A percentile compares a stretch with the other conserved stretches of the same genome.
phyloP scores from a whole-genome alignment of 2,329 filamentous ascomycete genomes.

The Colletotrichum lindemuthianum region DNA sequence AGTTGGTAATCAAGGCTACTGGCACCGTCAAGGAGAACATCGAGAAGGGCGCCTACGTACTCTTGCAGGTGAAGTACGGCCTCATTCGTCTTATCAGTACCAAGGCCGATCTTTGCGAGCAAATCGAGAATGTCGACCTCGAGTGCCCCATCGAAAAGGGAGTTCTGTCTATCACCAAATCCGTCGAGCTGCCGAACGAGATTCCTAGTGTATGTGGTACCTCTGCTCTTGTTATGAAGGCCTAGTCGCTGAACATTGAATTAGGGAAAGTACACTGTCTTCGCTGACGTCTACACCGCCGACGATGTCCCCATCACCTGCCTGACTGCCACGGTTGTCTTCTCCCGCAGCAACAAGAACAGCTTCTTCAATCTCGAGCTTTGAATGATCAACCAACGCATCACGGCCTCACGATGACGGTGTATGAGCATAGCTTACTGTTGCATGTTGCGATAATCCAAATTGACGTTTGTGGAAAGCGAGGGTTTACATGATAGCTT shows the following conservation, averaged over 20 bases:
- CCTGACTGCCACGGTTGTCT: constrained; percentile 78
- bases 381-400: constrained; percentile 38
- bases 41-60: constrained; percentile 81
- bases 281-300: constrained; percentile 83
- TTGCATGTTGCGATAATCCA: constrained; percentile 30
- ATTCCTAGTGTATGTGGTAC: constrained; percentile 81
- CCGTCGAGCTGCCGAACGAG: constrained; percentile 83
- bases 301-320: constrained; percentile 85
- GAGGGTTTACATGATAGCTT: constrained; percentile 27
- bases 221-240: not conserved
- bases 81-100: constrained; percentile 89
- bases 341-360: constrained; percentile 55
- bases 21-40: constrained; percentile 80
- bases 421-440: constrained; percentile 29
- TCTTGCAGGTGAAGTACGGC: constrained; percentile 91
- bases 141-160: constrained; percentile 89
- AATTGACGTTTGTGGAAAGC: constrained; percentile 4
- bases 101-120: constrained; percentile 85
- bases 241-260: constrained; percentile 37
- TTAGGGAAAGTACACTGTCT: constrained; percentile 89
- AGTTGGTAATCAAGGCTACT: constrained; percentile 80
- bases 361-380: constrained; percentile 53
- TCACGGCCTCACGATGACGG: constrained; percentile 29
- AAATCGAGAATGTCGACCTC: constrained; percentile 87
- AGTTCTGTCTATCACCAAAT: constrained; percentile 77